These are phyloP conservation scores for Aspergillus baeticus DNA, from an alignment of 495 filamentous ascomycete species.

Conservation along the genomic window DNA sequence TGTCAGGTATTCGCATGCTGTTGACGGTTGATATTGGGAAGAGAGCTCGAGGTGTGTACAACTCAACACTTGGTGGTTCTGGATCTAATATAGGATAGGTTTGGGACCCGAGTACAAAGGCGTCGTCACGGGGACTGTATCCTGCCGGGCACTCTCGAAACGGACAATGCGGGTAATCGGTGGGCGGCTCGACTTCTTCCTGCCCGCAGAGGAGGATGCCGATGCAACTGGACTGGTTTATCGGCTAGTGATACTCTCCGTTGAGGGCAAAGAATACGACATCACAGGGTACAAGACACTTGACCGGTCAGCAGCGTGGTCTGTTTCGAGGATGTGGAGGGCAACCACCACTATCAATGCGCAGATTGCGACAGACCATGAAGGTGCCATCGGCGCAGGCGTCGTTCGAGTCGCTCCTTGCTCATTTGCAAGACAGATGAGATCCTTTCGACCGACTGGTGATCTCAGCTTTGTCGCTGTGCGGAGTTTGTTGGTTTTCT, in stretches of 20 bases:
- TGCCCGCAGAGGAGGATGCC: constrained; percentile 46
- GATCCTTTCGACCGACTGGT: constrained; percentile 44
- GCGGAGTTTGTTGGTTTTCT: constrained; percentile 8
- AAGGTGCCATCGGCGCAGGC: constrained; percentile 53
- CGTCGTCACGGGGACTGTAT: constrained; percentile 58
- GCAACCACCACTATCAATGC: constrained; percentile 65
- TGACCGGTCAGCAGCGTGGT: constrained; percentile 56
- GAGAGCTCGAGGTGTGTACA: background rate
- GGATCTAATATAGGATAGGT: background rate
- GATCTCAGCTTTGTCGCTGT: background rate
- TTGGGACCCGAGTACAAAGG: constrained; percentile 10
- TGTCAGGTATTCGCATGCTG: constrained; percentile 7
- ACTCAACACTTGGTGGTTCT: background rate
- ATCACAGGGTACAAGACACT: constrained; percentile 65
- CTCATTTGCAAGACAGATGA: constrained; percentile 58
- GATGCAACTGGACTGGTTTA: constrained; percentile 61
- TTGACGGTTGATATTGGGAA: constrained; percentile 11
- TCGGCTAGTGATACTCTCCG: constrained; percentile 56
- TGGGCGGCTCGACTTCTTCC: constrained; percentile 44
- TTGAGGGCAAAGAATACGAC: constrained; percentile 49
- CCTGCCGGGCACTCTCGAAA: constrained; percentile 53
- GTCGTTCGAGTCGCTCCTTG: constrained; percentile 55
- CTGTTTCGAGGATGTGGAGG: constrained; percentile 53
- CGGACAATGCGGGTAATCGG: constrained; percentile 47
- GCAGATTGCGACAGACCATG: constrained; percentile 33